Base-by-base conservation (phyloP, 73 alveolate genomes). In the Blepharisma japonicum region DNA sequence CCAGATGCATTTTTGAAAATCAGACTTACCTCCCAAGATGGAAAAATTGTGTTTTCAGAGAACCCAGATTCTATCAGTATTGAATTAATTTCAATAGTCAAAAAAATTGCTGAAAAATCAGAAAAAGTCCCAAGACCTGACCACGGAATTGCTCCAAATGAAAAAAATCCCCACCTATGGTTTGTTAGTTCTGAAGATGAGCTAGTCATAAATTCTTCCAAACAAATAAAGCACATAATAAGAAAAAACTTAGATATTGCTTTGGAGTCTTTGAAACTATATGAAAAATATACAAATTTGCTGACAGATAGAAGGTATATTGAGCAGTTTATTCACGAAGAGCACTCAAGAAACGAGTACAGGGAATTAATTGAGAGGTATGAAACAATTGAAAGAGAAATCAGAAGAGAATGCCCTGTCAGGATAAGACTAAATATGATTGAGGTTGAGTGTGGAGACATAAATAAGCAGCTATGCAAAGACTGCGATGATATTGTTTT, bases 81-180 rank as follows among this genome's bases (percentile, higher is more conserved):
- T 49, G 91, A 88, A 25, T 84, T 90, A 49, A 81, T 79, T 9
- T 66, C 72, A 74, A 77, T 93, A n/a, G 92, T 90, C 6, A 94
- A 93, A 51, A 82, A 77, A 21, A 85, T 93, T 0, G 92, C 88
- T 18, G 80, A 81, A 47, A 84, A 87, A 42, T 80, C 94, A 32
- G 81, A 90, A 79, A 88, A 89, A 71, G 80, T 93, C 56, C 93
- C 93, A 6, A 77, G 98, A 77, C 98, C 98, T 8, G 98, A 93
- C 83, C 91, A 90, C 78, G 88, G 91, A 25, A 93, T 93, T 0
- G 89, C 97, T 11, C 78, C 94, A 70, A 81, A 90, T 55, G 98
- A 90, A 9, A 91, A 90, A 88, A 88, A 61, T 5, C 74, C 77
- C 71, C 91, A 88, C 55, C 86, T 93, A 38, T 93, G 98, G 98